These are phyloP conservation scores for Teratosphaeria epicoccoides DNA, from an alignment of 2,329 filamentous ascomycete species.

Conservation along the genomic window DNA sequence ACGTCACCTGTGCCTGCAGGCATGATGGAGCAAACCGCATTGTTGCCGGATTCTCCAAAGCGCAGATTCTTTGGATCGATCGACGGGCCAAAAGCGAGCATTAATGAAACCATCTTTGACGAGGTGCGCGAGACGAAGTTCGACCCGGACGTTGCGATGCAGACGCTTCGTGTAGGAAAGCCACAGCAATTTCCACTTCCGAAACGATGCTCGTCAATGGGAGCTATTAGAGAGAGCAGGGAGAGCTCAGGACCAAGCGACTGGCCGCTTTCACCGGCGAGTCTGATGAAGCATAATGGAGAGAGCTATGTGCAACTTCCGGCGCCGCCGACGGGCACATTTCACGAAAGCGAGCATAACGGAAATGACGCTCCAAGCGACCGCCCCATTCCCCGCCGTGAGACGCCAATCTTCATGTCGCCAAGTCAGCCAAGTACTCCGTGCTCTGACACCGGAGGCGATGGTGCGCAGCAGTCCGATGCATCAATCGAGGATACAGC, in stretches of 20 bases:
- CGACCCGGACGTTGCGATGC: conserved; percentile 8
- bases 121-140: conserved; percentile 15
- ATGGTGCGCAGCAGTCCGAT: neutral
- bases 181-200: conserved; percentile 4
- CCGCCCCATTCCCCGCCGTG: neutral
- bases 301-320: neutral
- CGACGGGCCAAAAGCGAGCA: conserved; percentile 1
- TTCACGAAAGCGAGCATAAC: conserved; percentile 1
- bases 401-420: neutral
- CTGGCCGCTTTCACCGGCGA: neutral
- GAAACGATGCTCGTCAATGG: conserved; percentile 15
- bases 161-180: conserved; percentile 6
- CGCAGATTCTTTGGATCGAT: neutral
- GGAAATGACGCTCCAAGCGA: neutral
- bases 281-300: neutral
- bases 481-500: neutral
- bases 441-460: neutral
- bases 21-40: neutral
- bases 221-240: conserved; percentile 7
- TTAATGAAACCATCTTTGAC: conserved; percentile 19
- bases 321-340: neutral
- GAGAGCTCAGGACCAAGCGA: neutral
- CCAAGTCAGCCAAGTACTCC: neutral
- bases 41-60: neutral
- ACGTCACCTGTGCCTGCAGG: neutral